Evolutionary conservation across 129 eudicot species (phyloP).

Genomic region (Lonicera japonica): DNA sequence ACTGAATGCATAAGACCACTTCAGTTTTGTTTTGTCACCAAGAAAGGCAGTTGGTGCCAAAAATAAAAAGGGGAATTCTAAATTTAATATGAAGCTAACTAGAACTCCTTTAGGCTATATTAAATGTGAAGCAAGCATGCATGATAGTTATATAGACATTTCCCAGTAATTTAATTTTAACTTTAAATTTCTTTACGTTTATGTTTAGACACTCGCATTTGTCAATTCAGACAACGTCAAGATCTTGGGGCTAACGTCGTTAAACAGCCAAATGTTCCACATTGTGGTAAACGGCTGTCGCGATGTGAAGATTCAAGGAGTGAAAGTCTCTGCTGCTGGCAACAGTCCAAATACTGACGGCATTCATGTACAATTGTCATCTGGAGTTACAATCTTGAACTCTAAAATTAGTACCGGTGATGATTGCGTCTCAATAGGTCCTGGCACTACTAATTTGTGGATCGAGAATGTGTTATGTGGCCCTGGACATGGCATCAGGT

Average conservation of each 20-base stretch:
- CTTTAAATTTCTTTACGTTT: no score
- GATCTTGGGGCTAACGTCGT: slow-evolving; percentile 21
- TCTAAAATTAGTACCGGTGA: slow-evolving; percentile 10
- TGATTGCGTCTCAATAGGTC: slow-evolving; percentile 7
- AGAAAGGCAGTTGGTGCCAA: no score
- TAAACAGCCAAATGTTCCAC: slow-evolving; percentile 13
- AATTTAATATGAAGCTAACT: no score
- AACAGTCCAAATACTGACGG: slow-evolving; percentile 12
- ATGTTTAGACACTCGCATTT: slow-evolving; percentile 6
- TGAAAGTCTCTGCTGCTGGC: slow-evolving; percentile 5
- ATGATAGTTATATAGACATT: no score
- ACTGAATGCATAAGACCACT: no score
- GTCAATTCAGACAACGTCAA: slow-evolving; percentile 37
- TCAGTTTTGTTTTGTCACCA: no score
- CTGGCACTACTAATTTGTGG: slow-evolving; percentile 7
- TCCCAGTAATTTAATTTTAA: no score
- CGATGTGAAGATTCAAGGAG: slow-evolving; percentile 1
- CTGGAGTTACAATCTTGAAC: slow-evolving; percentile 2
- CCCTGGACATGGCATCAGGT: slow-evolving; percentile 17
- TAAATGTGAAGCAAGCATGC: no score
- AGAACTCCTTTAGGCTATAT: no score
- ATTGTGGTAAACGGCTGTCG: slow-evolving; percentile 12
- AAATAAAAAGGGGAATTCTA: no score
- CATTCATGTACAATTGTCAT: slow-evolving; percentile 6
- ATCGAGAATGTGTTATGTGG: slow-evolving; percentile 7